Conservation (phyloP, 2,329 filamentous ascomycete species). For the Lachnellula hyalina region DNA sequence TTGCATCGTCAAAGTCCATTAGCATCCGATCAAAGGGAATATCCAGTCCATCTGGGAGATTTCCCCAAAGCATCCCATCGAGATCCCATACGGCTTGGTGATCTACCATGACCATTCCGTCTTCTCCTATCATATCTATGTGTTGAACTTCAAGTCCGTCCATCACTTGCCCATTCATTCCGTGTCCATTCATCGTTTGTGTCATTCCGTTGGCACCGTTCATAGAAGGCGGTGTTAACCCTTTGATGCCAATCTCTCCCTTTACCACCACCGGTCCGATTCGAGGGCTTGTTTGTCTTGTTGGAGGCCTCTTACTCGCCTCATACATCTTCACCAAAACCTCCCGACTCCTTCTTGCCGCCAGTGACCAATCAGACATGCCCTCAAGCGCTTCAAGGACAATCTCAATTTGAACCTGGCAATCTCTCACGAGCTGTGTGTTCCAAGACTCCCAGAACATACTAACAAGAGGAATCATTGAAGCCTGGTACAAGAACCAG, state of each 20-base stretch:
- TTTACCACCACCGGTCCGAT: constrained; percentile 33
- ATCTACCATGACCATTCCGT: constrained; percentile 49
- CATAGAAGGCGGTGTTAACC: constrained; percentile 10
- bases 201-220: constrained; percentile 27
- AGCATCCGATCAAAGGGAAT: constrained; percentile 30
- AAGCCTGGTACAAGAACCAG: constrained; percentile 76
- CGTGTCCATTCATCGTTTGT: constrained; percentile 14
- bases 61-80: constrained; percentile 51
- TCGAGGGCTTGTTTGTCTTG: constrained; percentile 29
- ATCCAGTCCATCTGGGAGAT: constrained; percentile 35
- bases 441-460: constrained; percentile 59
- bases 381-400: constrained; percentile 56
- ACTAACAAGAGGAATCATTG: constrained; percentile 71
- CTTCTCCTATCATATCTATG: constrained; percentile 44
- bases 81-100: constrained; percentile 52
- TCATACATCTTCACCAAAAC: constrained; percentile 61
- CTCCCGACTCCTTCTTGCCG: constrained; percentile 56
- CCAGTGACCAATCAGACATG: constrained; percentile 61
- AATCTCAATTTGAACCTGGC: constrained; percentile 53
- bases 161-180: constrained; percentile 19
- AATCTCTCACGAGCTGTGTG: constrained; percentile 32
- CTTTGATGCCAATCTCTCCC: constrained; percentile 11
- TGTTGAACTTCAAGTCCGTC: constrained; percentile 33
- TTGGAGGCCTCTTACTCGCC: constrained; percentile 35
- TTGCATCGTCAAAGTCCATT: constrained; percentile 21